Evolutionary conservation across 2,329 filamentous ascomycete species (phyloP), one percentile per base, ranked within the genome.

Genomic region (Xylaria sp.): DNA sequence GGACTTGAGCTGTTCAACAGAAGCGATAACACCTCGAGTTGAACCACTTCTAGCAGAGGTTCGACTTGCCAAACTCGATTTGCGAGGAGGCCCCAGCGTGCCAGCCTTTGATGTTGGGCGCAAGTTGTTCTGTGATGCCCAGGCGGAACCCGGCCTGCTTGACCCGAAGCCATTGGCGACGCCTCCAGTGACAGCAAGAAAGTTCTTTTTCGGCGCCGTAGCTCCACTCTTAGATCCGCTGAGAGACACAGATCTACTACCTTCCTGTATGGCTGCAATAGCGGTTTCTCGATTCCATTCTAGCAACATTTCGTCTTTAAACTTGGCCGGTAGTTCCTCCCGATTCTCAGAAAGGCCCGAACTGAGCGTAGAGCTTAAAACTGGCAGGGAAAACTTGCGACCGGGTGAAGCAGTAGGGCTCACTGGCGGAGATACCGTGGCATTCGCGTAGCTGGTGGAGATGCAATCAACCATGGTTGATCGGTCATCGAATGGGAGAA

Each of bases 231-330:
- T 85, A 2, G 91, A 95, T 19, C 91, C 91, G 57, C 80, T 89
- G 57, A 95, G 76, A 3, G 91, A 96, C 10, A 84, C 83, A 0
- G 89, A 84, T 67, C 87, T 90, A 67, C 86, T 86, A 54, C 80
- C 83, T 58, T 89, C 84, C 60, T 89, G 85, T 53, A 90, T 81
- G 44, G 83, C 80, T 9, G 86, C 83, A 55, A 94, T 77, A 37
- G 89, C 89, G 11, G 79, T 76, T 19, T 96, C 92, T 69, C 87
- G 86, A 46, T 85, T 88, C 93, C 93, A 97, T 52, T 90, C 84
- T 18, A 83, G 79, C 59, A 91, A 76, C 83, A 97, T 90, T 65
- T 90, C 83, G 63, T 94, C 90, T 65, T 82, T 85, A 66, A 91
- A 83, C 34, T 78, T 80, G 13, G 77, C 72, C 0, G 91, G 89